A percentile compares a stretch with the other conserved stretches of the same genome.
Conservation (phyloP, 768 basidiomycete species). For the Brasilioporus rufonigricans region DNA sequence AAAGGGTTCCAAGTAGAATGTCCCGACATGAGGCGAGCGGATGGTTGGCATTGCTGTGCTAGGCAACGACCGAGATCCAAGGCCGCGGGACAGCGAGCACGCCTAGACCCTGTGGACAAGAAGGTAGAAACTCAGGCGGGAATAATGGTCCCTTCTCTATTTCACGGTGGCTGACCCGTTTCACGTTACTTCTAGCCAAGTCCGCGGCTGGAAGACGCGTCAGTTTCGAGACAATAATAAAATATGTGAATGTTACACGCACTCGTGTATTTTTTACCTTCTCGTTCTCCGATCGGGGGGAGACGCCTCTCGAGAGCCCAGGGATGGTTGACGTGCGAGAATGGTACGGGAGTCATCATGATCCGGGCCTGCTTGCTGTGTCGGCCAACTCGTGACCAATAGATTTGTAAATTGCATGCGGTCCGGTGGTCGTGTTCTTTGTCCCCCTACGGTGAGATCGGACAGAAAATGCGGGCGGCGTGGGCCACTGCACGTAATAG, state of each 20-base stretch:
- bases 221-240: not conserved
- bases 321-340: not conserved
- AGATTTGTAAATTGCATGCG: not conserved
- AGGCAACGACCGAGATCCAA: not conserved
- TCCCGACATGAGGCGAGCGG: slow-evolving; percentile 18
- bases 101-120: not conserved
- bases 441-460: not conserved
- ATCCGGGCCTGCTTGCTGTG: slow-evolving; percentile 2
- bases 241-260: not conserved
- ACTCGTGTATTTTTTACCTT: not conserved
- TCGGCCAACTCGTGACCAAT: not conserved
- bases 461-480: not conserved
- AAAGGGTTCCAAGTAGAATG: not conserved
- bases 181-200: not conserved
- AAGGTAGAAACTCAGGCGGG: not conserved
- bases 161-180: not conserved
- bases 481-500: slow-evolving; percentile 6
- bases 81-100: not conserved
- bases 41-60: slow-evolving; percentile 5
- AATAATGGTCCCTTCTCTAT: not conserved
- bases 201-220: slow-evolving; percentile 7
- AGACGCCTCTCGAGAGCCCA: not conserved
- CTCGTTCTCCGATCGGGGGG: not conserved
- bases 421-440: not conserved
- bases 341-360: not conserved